Base-by-base conservation (phyloP, 106 monocot genomes). In the Dendrobium chrysotoxum region DNA sequence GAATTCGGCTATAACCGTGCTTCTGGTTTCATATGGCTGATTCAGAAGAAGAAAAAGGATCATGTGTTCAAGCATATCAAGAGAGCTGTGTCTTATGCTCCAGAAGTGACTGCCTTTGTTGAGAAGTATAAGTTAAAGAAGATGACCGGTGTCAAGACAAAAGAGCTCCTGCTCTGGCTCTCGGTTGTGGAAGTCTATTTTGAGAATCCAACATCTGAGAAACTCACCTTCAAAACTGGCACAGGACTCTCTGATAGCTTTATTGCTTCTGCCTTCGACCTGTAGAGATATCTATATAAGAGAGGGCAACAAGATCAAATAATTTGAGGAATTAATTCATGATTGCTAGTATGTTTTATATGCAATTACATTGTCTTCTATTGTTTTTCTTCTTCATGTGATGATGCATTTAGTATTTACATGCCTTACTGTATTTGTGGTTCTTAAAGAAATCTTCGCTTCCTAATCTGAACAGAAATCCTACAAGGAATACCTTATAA, bases 161-260 rank as follows among this genome's bases (percentile, higher is more conserved):
- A 77, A 53, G 82, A 82, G 77, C 46, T 82, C 10, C 4, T 82
- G 0, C 11, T 82, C 17, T 77, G 77, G 82, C 82, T 82, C 77
- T 82, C 82, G 30, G 77, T 82, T 17, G 45, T 77, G 3, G 82
- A 82, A 64, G 76, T 82, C 21, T 82, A 77, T 23, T 77, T 82
- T n/a, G 77, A 77, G 50, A 77, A 58, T 0, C 77, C 77, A 9
- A 17, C 66, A 0, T 77, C 77, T 0, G 68, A 82, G 31, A 77
- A 77, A 35, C 77, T 82, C 17, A 82, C 82, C 17, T 82, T 82
- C 31, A 82, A 82, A 66, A 77, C 77, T 25, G 77, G 77, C 13
- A 82, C 82, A n/a, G 81, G 77, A 0, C 66, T 82, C 41, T 82
- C 82, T 35, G 82, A 82, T 15, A 77, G 67, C 67, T 82, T 82